Conservation (phyloP, 176 grass and related monocot species). For the Aegilops longissima region DNA sequence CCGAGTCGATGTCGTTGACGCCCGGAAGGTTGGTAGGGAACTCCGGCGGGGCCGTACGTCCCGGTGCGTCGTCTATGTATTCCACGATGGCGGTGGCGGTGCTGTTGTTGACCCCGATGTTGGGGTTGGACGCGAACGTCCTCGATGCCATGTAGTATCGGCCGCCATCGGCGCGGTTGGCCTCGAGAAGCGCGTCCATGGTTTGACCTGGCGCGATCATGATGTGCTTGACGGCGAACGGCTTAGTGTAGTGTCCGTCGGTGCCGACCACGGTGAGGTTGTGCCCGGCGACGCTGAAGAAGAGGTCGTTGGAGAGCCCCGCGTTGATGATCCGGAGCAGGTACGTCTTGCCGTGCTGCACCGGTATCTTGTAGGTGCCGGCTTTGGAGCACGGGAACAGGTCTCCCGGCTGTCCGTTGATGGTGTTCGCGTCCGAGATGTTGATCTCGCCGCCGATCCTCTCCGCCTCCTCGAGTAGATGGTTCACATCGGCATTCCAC, state of each 20-base stretch:
- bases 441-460: slow-evolving; percentile 27
- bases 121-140: neutral
- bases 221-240: slow-evolving; percentile 25
- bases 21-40: neutral
- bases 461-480: neutral
- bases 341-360: slow-evolving; percentile 13
- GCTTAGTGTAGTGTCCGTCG: slow-evolving; percentile 48
- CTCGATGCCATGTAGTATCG: slow-evolving; percentile 40
- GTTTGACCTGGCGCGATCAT: slow-evolving; percentile 40
- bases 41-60: neutral
- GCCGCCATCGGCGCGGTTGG: slow-evolving; percentile 8
- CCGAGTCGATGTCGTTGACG: neutral
- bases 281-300: slow-evolving; percentile 38
- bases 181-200: neutral
- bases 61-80: neutral
- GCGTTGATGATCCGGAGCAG: slow-evolving; percentile 54
- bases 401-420: slow-evolving; percentile 46
- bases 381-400: neutral
- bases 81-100: slow-evolving; percentile 30
- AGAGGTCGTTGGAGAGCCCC: slow-evolving; percentile 51
- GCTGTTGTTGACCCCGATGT: neutral
- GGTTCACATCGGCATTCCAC: slow-evolving; percentile 29
- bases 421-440: slow-evolving; percentile 22
- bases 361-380: slow-evolving; percentile 26
- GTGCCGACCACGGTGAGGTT: slow-evolving; percentile 37